A percentile compares a stretch with the other conserved stretches of the same genome.
These are phyloP conservation scores for Fusarium tanahbumbuense DNA, from an alignment of 2,329 filamentous ascomycete species.

Conservation along the genomic window DNA sequence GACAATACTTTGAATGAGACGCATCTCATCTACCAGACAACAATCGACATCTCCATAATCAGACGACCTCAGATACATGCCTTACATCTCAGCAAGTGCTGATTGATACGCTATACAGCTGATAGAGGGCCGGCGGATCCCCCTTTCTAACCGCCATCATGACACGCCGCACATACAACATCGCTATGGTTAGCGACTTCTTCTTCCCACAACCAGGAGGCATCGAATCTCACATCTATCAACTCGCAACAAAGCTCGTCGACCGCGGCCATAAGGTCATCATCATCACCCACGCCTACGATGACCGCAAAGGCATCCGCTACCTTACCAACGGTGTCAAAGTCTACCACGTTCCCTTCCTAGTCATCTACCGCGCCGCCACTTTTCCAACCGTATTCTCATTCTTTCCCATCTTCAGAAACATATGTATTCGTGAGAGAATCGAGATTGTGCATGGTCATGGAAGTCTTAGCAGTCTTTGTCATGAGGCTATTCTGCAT, in stretches of 20 bases:
- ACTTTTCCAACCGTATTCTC: slow-evolving; percentile 98
- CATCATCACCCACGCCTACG: slow-evolving; percentile 95
- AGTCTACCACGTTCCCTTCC: slow-evolving; percentile 96
- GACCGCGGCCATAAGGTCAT: slow-evolving; percentile 98
- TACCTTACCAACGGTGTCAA: slow-evolving; percentile 98
- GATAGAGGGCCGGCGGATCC: background rate
- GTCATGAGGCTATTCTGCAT: slow-evolving; percentile 94
- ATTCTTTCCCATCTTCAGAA: slow-evolving; percentile 97
- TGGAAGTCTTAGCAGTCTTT: slow-evolving; percentile 90
- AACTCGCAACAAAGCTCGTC: slow-evolving; percentile 94
- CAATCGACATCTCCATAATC: background rate
- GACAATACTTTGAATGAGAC: slow-evolving; percentile 22
- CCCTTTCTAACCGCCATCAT: slow-evolving; percentile 52
- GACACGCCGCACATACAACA: slow-evolving; percentile 71
- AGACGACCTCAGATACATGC: background rate
- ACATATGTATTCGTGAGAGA: slow-evolving; percentile 92
- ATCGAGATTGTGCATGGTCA: slow-evolving; percentile 99
- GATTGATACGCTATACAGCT: background rate
- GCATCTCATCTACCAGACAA: slow-evolving; percentile 7
- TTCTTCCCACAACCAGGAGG: slow-evolving; percentile 98
- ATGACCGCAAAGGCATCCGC: slow-evolving; percentile 88
- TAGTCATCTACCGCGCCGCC: slow-evolving; percentile 92
- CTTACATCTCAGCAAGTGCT: slow-evolving; percentile 17
- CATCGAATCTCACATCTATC: slow-evolving; percentile 98
- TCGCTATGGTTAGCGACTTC: slow-evolving; percentile 97